These are phyloP conservation scores for Tylopilus balloui DNA, from an alignment of 768 basidiomycete genomes.

Conservation along the genomic window DNA sequence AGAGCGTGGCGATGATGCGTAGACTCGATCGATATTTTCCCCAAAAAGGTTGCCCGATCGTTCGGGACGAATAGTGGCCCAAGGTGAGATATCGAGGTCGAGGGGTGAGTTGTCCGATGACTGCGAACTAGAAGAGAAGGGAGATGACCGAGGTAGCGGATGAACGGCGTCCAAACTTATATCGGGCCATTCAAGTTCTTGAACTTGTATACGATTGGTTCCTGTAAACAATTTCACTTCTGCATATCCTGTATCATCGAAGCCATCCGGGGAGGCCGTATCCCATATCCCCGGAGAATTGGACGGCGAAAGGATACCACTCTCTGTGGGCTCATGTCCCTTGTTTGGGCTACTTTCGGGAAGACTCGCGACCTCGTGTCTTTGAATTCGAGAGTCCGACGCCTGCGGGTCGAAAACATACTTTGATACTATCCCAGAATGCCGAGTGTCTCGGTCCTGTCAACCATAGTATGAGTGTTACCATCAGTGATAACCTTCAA, in stretches of 20 bases:
- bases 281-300: neutral
- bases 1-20: neutral
- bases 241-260: conserved; percentile 5
- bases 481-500: neutral
- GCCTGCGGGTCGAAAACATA: neutral
- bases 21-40: neutral
- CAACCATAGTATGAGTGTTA: conserved; percentile 4
- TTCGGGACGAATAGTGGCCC: neutral
- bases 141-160: conserved; percentile 24
- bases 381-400: neutral
- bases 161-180: neutral
- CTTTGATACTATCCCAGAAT: neutral
- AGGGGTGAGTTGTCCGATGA: conserved; percentile 16
- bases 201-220: neutral
- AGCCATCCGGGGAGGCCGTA: neutral
- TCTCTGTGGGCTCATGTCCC: neutral
- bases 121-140: conserved; percentile 14
- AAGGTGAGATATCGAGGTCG: conserved; percentile 23
- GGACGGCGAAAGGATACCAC: neutral
- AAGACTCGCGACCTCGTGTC: neutral
- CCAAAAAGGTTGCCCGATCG: neutral
- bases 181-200: neutral
- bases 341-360: neutral
- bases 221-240: neutral
- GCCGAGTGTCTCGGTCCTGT: conserved; percentile 1